These are phyloP conservation scores for Bipolaris victoriae DNA, from an alignment of 2,329 filamentous ascomycete genomes.

Conservation along the genomic window DNA sequence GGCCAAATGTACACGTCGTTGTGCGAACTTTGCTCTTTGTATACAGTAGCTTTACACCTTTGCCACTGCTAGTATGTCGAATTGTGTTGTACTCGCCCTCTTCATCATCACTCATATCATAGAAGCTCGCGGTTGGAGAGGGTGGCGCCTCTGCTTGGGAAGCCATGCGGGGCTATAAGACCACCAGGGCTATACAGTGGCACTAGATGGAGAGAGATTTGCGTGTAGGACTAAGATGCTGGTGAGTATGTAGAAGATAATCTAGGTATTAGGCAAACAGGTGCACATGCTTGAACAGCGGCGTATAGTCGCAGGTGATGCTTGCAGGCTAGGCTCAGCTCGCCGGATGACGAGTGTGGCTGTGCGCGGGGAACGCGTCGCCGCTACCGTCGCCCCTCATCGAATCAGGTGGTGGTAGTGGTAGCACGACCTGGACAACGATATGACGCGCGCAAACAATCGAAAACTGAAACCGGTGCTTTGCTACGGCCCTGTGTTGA, in stretches of 20 bases:
- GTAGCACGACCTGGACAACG: not conserved
- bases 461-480: not conserved
- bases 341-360: constrained; percentile 15
- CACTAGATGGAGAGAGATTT: not conserved
- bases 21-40: constrained; percentile 88
- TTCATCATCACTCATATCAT: constrained; percentile 95
- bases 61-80: constrained; percentile 74
- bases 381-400: not conserved
- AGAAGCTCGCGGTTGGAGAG: constrained; percentile 87
- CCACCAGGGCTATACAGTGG: constrained; percentile 3
- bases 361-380: constrained; percentile 16
- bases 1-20: not conserved
- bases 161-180: constrained; percentile 39
- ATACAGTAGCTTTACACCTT: constrained; percentile 90
- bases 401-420: not conserved
- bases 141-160: constrained; percentile 51
- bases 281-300: constrained; percentile 14
- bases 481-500: not conserved
- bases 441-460: not conserved
- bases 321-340: constrained; percentile 20
- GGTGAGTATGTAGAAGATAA: not conserved
- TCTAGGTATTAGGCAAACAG: not conserved
- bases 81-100: constrained; percentile 96
- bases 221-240: not conserved
- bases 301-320: constrained; percentile 23